phyloP scores from a whole-genome alignment of 1,284 basidiomycete species.

The Phlebopus sp. region DNA sequence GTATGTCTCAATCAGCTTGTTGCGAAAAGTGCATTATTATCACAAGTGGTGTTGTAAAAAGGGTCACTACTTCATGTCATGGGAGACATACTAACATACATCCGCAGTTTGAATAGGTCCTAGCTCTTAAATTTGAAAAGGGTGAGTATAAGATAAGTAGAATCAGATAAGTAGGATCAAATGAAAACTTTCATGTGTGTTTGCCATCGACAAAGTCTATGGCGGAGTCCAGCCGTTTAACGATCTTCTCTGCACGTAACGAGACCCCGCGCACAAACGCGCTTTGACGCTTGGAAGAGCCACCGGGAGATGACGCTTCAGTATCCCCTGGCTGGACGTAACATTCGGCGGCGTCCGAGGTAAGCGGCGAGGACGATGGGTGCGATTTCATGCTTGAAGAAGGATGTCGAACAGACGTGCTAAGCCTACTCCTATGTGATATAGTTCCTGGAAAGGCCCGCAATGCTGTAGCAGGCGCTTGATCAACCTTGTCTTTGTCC shows the following conservation, averaged over 20 bases:
- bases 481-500: constrained; percentile 11
- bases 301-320: constrained; percentile 11
- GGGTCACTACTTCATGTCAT: too few species aligned
- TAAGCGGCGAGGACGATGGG: constrained; percentile 8
- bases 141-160: not conserved
- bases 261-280: constrained; percentile 35
- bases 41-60: too few species aligned
- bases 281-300: constrained; percentile 14
- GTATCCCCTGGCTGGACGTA: not conserved
- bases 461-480: not conserved
- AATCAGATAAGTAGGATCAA: too few species aligned
- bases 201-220: constrained; percentile 47
- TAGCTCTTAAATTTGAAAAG: not conserved
- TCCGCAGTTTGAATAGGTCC: too few species aligned
- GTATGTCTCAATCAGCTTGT: too few species aligned
- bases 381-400: constrained; percentile 30
- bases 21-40: too few species aligned
- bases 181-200: not conserved
- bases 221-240: constrained; percentile 44
- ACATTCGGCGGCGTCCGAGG: constrained; percentile 14
- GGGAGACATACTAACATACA: too few species aligned
- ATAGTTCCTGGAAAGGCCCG: constrained; percentile 4
- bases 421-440: not conserved
- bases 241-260: constrained; percentile 38
- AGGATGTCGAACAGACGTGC: constrained; percentile 15